Evolutionary conservation across 2,329 filamentous ascomycete genomes (phyloP).

Genomic region (Fusarium albosuccineum): DNA sequence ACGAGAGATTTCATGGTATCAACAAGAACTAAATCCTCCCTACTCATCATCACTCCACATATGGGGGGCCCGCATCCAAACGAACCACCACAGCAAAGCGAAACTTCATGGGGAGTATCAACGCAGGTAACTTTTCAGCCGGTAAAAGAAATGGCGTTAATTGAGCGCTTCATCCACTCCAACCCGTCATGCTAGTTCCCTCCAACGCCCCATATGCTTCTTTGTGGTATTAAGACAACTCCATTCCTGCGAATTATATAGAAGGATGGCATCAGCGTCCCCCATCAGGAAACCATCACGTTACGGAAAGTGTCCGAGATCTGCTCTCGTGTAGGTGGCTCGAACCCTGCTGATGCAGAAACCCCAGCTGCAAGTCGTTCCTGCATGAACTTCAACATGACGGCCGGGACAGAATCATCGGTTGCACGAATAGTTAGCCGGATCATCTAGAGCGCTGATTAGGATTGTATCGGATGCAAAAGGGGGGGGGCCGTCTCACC

Average conservation of each 20-base stretch:
- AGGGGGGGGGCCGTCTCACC: conserved; percentile 69
- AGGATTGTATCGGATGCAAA: conserved; percentile 15
- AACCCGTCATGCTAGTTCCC: conserved; percentile 42
- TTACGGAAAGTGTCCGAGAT: conserved; percentile 69
- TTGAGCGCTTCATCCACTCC: conserved; percentile 41
- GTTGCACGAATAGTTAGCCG: conserved; percentile 94
- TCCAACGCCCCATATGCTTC: conserved; percentile 51
- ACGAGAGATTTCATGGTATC: conserved; percentile 42
- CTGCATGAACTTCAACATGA: conserved; percentile 89
- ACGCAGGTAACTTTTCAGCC: conserved; percentile 35
- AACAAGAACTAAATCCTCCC: conserved; percentile 42
- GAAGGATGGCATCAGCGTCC: conserved; percentile 31
- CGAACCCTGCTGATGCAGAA: conserved; percentile 55
- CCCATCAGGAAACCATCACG: conserved; percentile 62
- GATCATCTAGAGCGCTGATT: conserved; percentile 77
- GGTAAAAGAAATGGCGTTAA: conserved; percentile 36
- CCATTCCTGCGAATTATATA: conserved; percentile 43
- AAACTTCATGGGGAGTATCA: conserved; percentile 21
- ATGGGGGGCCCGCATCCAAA: conserved; percentile 20
- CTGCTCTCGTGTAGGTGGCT: conserved; percentile 60
- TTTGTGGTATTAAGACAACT: conserved; percentile 46
- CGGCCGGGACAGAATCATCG: conserved; percentile 85
- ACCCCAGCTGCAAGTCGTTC: conserved; percentile 75
- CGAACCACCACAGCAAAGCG: conserved; percentile 15
- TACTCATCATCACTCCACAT: conserved; percentile 33